These are phyloP conservation scores for Colletotrichum karsti DNA, from an alignment of 2,329 filamentous ascomycete genomes.

Conservation along the genomic window DNA sequence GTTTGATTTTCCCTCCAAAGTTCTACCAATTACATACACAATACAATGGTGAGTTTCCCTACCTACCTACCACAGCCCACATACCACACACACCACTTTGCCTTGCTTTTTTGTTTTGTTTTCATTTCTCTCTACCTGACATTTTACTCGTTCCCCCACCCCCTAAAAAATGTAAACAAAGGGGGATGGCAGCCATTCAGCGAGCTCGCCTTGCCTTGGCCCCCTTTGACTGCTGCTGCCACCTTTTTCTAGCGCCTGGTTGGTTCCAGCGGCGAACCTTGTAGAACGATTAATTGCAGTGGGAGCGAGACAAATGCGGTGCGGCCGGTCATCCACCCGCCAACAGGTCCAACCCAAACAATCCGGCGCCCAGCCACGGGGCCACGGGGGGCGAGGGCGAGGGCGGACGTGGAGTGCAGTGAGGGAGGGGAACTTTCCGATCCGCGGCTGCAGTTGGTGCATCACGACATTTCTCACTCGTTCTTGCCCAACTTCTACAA, in stretches of 20 bases:
- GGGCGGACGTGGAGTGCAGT: too few relatives aligned
- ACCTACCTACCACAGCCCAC: background rate
- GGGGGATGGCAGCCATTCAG: slow-evolving; percentile 10
- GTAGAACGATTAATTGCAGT: slow-evolving; percentile 4
- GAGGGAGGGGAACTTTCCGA: background rate
- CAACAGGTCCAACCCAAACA: slow-evolving; percentile 29
- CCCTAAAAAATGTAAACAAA: slow-evolving; percentile 30
- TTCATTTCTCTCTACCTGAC: background rate
- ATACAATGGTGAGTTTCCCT: slow-evolving; percentile 46
- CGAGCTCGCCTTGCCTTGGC: background rate
- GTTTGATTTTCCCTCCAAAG: background rate
- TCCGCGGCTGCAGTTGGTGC: slow-evolving; percentile 6
- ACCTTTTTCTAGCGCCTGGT: background rate
- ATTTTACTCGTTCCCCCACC: background rate
- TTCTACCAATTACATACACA: slow-evolving; percentile 17
- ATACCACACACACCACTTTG: background rate
- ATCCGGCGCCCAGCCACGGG: background rate
- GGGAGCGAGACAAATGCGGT: background rate
- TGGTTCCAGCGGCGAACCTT: slow-evolving; percentile 27
- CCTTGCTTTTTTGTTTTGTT: slow-evolving; percentile 21
- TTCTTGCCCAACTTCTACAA: background rate
- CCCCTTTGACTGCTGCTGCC: background rate
- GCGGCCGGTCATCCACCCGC: slow-evolving; percentile 25
- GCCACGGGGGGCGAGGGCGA: background rate
- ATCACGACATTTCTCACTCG: slow-evolving; percentile 13